Evolutionary conservation across 306 rosid species (phyloP), one percentile per base, ranked within the genome.

Genomic region (Nissolia schottii): DNA sequence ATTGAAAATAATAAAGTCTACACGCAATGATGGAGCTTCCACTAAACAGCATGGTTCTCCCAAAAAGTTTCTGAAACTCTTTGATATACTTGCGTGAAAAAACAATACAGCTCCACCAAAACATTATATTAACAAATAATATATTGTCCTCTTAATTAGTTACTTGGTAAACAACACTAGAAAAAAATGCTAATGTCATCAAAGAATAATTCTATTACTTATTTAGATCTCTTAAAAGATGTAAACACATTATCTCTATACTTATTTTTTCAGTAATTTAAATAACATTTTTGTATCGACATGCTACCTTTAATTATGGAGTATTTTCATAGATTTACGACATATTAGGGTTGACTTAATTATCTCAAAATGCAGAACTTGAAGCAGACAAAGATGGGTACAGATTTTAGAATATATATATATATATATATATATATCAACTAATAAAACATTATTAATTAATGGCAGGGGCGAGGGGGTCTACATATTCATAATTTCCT

Each of bases 341-440:
- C n/a, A n/a, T n/a, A 55, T 38, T 7, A 45, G 53, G 62, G 63
- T 66, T 67, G 68, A 66, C 68, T 28, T 20, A n/a, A n/a, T n/a
- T n/a, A 57, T 55, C 49, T 54, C 38, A 31, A 65, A 67, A 76
- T 67, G 75, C 18, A 57, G 15, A 32, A 29, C 4, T 4, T 37
- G 61, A 37, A 67, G 54, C 14, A 19, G 68, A 67, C 40, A 51
- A 32, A 43, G 25, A 34, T 40, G 25, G 57, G n/a, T 12, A 18
- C 7, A 62, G 32, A 49, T n/a, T n/a, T n/a, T n/a, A n/a, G n/a
- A n/a, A n/a, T n/a, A n/a, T n/a, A n/a, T n/a, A n/a, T n/a, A n/a
- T n/a, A n/a, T n/a, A n/a, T n/a, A n/a, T n/a, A n/a, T n/a, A 74
- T 31, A 51, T 50, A 54, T 4, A 50, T 37, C 23, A 18, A 48